These are phyloP conservation scores for Russula foetens DNA, from an alignment of 768 basidiomycete genomes.

Conservation along the genomic window DNA sequence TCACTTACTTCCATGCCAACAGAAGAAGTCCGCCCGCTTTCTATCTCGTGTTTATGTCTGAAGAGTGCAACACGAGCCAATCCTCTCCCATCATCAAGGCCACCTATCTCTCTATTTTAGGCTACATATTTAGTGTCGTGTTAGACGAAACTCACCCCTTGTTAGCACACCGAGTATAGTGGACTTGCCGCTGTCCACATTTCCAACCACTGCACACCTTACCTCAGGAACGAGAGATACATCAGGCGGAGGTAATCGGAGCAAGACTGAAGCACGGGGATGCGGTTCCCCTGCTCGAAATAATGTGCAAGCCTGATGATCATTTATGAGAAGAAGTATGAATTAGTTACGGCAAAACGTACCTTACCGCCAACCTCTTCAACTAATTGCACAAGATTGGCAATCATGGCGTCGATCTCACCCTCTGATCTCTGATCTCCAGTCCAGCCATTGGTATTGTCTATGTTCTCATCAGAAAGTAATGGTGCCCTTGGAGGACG, in stretches of 20 bases:
- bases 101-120: conserved; percentile 35
- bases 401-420: conserved; percentile 42
- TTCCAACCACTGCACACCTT: conserved; percentile 92
- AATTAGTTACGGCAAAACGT: neutral
- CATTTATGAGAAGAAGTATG: neutral
- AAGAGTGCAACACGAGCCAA: conserved; percentile 84
- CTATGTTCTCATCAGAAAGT: conserved; percentile 43
- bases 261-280: conserved; percentile 50
- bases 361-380: conserved; percentile 83
- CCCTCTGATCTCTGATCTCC: conserved; percentile 43
- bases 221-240: conserved; percentile 84
- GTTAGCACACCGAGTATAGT: conserved; percentile 93
- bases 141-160: conserved; percentile 46
- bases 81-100: conserved; percentile 74
- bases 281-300: conserved; percentile 39
- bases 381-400: conserved; percentile 39
- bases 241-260: conserved; percentile 69
- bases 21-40: conserved; percentile 90
- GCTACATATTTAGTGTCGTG: conserved; percentile 20
- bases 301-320: conserved; percentile 45
- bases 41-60: conserved; percentile 95
- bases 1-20: conserved; percentile 88
- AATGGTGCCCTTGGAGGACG: conserved; percentile 52
- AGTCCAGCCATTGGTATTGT: conserved; percentile 44
- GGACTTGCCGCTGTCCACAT: conserved; percentile 90